phyloP scores from a whole-genome alignment of 2,329 filamentous ascomycete genomes.

The Colletotrichum kahawae region DNA sequence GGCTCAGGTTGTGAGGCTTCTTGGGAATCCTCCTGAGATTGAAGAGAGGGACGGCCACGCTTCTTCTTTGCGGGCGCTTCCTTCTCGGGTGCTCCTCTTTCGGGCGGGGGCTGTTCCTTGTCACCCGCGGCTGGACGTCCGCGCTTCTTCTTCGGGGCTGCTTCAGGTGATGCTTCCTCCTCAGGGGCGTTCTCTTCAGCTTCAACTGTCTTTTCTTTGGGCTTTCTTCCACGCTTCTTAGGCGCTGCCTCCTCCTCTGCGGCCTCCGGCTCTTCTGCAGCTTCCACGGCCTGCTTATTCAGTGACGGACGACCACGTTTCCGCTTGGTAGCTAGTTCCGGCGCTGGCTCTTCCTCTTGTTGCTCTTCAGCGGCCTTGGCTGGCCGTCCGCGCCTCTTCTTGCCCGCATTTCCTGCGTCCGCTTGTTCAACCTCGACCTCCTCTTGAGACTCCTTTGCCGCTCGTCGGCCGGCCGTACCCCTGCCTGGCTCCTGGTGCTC shows the following conservation, averaged over 20 bases:
- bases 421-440: background rate
- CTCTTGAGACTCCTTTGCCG: background rate
- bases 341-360: constrained; percentile 22
- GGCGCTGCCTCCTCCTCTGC: constrained; percentile 10
- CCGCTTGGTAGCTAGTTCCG: constrained; percentile 16
- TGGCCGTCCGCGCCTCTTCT: background rate
- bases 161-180: constrained; percentile 6
- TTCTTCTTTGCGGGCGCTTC: background rate
- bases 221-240: background rate
- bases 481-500: background rate
- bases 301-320: constrained; percentile 32
- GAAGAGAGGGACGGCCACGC: background rate
- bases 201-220: background rate
- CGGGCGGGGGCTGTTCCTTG: constrained; percentile 17
- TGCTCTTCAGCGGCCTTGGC: background rate
- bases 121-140: constrained; percentile 19
- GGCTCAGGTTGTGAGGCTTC: background rate
- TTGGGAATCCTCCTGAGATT: constrained; percentile 16
- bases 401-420: background rate
- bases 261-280: constrained; percentile 2
- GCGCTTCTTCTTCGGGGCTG: constrained; percentile 22
- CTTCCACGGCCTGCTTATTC: constrained; percentile 4
- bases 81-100: background rate
- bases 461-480: background rate
- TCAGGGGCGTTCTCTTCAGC: background rate